Conservation (phyloP, 2,329 filamentous ascomycete species). For the Pseudogymnoascus sp. region DNA sequence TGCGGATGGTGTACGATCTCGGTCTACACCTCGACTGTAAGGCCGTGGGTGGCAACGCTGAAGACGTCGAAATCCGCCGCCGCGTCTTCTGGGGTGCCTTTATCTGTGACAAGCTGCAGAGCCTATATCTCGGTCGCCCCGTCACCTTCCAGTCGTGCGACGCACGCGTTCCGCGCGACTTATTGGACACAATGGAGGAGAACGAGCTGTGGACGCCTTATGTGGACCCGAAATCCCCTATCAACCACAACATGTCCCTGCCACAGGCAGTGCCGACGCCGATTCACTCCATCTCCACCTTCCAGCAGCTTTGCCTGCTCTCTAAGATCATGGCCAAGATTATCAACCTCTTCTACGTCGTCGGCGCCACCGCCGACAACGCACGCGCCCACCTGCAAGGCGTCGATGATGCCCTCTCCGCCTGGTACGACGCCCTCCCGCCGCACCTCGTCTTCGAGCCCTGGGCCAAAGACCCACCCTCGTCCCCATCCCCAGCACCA, state of each 20-base stretch:
- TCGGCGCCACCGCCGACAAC: slow-evolving; percentile 23
- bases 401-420: slow-evolving; percentile 23
- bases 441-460: slow-evolving; percentile 21
- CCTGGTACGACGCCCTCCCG: slow-evolving; percentile 27
- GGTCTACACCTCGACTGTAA: slow-evolving; percentile 33
- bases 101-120: slow-evolving; percentile 27
- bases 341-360: slow-evolving; percentile 30
- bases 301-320: slow-evolving; percentile 30
- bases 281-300: slow-evolving; percentile 30
- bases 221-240: slow-evolving; percentile 3
- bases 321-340: slow-evolving; percentile 33
- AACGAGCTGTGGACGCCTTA: slow-evolving; percentile 15
- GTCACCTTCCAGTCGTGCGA: slow-evolving; percentile 20
- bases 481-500: slow-evolving; percentile 13
- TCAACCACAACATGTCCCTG: neutral
- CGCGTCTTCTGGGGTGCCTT: slow-evolving; percentile 32
- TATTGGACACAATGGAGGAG: slow-evolving; percentile 25
- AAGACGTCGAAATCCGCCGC: slow-evolving; percentile 27
- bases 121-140: slow-evolving; percentile 27
- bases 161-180: slow-evolving; percentile 19
- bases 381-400: slow-evolving; percentile 24
- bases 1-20: slow-evolving; percentile 36
- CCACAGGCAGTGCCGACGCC: neutral
- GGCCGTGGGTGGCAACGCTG: slow-evolving; percentile 18
- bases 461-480: slow-evolving; percentile 17